A percentile compares a stretch with the other conserved stretches of the same genome.
Evolutionary conservation across 768 basidiomycete genomes (phyloP).

Genomic region (Phaeolepiota aurea): DNA sequence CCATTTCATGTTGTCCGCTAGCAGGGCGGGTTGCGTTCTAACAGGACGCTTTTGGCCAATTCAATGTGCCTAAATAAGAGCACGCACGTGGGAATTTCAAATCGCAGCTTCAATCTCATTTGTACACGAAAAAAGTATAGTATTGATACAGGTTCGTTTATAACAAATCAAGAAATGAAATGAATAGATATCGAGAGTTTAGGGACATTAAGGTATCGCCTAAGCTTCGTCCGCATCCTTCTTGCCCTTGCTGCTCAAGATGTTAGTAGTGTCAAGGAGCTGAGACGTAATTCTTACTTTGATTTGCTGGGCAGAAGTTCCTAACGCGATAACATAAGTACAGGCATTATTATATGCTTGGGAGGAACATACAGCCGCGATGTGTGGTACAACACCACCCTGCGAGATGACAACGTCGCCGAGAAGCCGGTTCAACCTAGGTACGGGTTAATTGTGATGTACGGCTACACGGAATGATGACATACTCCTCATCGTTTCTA

Average conservation of each 20-base stretch:
- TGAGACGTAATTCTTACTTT: constrained; percentile 12
- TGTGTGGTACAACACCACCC: constrained; percentile 87
- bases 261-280: not conserved
- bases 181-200: constrained; percentile 9
- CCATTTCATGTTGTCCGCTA: constrained; percentile 58
- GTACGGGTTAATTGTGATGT: too few relatives aligned
- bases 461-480: constrained; percentile 5
- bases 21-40: too few relatives aligned
- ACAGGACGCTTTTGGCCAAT: too few relatives aligned
- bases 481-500: constrained; percentile 86
- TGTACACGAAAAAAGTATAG: too few relatives aligned
- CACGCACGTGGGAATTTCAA: too few relatives aligned
- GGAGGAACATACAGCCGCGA: constrained; percentile 32
- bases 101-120: too few relatives aligned
- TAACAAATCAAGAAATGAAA: constrained; percentile 8
- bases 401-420: constrained; percentile 89
- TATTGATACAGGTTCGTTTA: too few relatives aligned
- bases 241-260: constrained; percentile 24
- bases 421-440: constrained; percentile 59
- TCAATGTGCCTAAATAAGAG: too few relatives aligned
- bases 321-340: constrained; percentile 12
- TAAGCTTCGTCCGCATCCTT: constrained; percentile 31
- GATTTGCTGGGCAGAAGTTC: constrained; percentile 35
- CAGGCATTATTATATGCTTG: not conserved
- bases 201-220: constrained; percentile 7